phyloP scores from a whole-genome alignment of 1,284 basidiomycete genomes.

The Chiua sp. region DNA sequence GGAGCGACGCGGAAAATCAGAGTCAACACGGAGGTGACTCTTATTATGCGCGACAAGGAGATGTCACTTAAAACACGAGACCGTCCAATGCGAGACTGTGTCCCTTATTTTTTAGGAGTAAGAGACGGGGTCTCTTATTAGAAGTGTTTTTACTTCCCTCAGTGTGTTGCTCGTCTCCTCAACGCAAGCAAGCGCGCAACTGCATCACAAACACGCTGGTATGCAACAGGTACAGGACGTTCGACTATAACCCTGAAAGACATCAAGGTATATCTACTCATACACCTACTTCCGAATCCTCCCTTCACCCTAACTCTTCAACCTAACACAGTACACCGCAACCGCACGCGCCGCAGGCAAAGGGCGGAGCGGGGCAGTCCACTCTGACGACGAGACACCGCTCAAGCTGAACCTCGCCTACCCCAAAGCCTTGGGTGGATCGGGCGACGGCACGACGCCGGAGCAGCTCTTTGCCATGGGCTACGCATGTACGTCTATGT shows the following conservation, averaged over 20 bases:
- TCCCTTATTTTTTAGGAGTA: too few species aligned
- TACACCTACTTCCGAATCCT: too few species aligned
- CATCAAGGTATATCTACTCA: conserved; percentile 29
- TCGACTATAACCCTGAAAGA: conserved; percentile 28
- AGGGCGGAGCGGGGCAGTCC: conserved; percentile 57
- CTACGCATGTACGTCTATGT: conserved; percentile 48
- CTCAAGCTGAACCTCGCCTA: conserved; percentile 52
- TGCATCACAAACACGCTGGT: conserved; percentile 18
- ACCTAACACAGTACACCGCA: conserved; percentile 53
- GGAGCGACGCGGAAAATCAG: too few species aligned
- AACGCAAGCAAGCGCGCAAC: conserved; percentile 16
- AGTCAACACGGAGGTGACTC: too few species aligned
- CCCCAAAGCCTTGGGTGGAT: conserved; percentile 61
- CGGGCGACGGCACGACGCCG: conserved; percentile 62
- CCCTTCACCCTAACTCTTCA: conserved; percentile 5
- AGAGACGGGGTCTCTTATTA: too few species aligned
- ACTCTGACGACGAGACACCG: conserved; percentile 44
- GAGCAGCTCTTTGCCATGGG: conserved; percentile 71
- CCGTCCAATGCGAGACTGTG: too few species aligned
- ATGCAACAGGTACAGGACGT: conserved; percentile 10
- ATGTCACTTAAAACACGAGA: too few species aligned
- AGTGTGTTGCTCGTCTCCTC: conserved; percentile 11
- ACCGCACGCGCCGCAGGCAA: conserved; percentile 56
- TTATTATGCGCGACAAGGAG: too few species aligned
- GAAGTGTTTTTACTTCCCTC: too few species aligned